These are phyloP conservation scores for Neonectria faginata DNA, from an alignment of 2,329 filamentous ascomycete genomes.

Conservation along the genomic window DNA sequence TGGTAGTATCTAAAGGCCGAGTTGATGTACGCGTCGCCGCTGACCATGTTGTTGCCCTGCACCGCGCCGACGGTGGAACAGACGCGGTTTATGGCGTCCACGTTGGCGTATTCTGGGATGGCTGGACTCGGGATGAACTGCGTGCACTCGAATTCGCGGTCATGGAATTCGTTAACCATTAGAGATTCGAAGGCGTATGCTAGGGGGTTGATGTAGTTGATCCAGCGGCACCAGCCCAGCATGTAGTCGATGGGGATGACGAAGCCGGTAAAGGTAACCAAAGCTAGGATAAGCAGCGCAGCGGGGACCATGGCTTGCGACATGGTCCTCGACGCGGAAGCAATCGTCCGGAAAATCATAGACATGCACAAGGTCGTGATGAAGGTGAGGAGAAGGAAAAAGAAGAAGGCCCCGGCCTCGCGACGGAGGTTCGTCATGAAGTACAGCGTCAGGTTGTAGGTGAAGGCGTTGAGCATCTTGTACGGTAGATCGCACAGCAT, in stretches of 20 bases:
- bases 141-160: conserved; percentile 43
- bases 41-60: conserved; percentile 57
- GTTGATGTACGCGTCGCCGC: conserved; percentile 60
- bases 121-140: conserved; percentile 38
- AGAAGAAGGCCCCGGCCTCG: conserved; percentile 60
- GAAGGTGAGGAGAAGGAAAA: conserved; percentile 59
- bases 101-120: conserved; percentile 45
- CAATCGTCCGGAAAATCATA: conserved; percentile 58
- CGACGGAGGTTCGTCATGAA: conserved; percentile 60
- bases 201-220: conserved; percentile 73
- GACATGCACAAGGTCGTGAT: conserved; percentile 43
- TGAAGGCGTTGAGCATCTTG: conserved; percentile 52
- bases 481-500: conserved; percentile 56
- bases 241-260: conserved; percentile 57
- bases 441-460: conserved; percentile 60
- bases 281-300: conserved; percentile 49
- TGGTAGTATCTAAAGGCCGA: conserved; percentile 57
- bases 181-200: conserved; percentile 73
- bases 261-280: conserved; percentile 60
- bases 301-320: conserved; percentile 57
- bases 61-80: conserved; percentile 61
- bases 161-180: conserved; percentile 74
- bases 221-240: conserved; percentile 74
- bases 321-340: conserved; percentile 63
- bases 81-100: conserved; percentile 48